Evolutionary conservation across 306 rosid genomes (phyloP).

Genomic region (Begonia loranthoides): DNA sequence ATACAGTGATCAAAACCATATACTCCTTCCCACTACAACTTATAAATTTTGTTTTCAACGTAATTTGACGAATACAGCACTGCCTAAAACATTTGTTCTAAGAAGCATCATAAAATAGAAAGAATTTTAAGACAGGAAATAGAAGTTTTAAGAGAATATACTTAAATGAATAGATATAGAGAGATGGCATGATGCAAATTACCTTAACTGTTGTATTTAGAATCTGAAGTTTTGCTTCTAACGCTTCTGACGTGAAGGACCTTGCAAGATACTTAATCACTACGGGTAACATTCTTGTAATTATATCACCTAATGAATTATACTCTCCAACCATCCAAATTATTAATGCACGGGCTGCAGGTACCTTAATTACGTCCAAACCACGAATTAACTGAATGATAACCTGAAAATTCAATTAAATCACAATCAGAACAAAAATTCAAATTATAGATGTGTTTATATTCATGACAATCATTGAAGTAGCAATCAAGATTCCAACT

Average conservation of each 20-base stretch:
- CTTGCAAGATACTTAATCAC: conserved; percentile 75
- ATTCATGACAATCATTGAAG: too few relatives aligned
- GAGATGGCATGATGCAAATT: conserved; percentile 1
- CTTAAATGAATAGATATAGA: not conserved
- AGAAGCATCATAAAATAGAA: too few relatives aligned
- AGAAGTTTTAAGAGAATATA: not conserved
- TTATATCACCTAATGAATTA: conserved; percentile 60
- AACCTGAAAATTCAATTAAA: conserved; percentile 25
- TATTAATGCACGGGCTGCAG: conserved; percentile 81
- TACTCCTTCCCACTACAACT: too few relatives aligned
- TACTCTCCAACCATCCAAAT: conserved; percentile 97
- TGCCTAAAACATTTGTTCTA: too few relatives aligned
- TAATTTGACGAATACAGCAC: too few relatives aligned
- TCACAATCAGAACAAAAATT: not conserved
- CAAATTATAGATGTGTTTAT: not conserved
- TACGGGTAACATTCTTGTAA: conserved; percentile 66
- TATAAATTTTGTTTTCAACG: too few relatives aligned
- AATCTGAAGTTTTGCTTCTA: conserved; percentile 85
- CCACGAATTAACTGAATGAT: conserved; percentile 63
- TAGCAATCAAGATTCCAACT: too few relatives aligned
- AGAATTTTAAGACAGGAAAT: too few relatives aligned
- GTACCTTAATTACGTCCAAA: conserved; percentile 66
- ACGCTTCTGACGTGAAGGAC: conserved; percentile 71
- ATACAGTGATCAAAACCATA: too few relatives aligned
- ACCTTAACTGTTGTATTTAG: conserved; percentile 78